Evolutionary conservation across 2,329 filamentous ascomycete species (phyloP).

Genomic region (Exophiala xenobiotica): DNA sequence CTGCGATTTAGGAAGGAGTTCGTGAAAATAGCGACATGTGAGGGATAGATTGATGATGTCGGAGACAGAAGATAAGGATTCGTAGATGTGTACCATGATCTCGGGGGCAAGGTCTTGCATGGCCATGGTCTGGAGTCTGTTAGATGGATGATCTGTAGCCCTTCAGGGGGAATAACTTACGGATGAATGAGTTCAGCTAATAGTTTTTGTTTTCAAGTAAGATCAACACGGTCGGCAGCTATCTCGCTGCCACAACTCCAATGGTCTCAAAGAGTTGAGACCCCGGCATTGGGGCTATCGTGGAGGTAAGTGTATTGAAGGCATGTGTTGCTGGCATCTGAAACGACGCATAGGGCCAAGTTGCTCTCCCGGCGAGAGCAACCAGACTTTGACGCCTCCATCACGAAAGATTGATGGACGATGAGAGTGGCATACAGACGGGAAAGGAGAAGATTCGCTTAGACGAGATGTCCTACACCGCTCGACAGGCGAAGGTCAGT

Average conservation of each 20-base stretch:
- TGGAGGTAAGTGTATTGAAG: constrained; percentile 24
- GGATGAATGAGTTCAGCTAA: neutral
- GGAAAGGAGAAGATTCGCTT: no score
- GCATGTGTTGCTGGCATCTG: neutral
- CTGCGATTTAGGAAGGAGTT: constrained; percentile 54
- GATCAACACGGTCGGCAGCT: constrained; percentile 8
- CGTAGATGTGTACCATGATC: constrained; percentile 57
- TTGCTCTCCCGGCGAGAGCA: neutral
- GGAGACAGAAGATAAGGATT: constrained; percentile 51
- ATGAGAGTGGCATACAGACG: no score
- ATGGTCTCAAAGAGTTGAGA: constrained; percentile 44
- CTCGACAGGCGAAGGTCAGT: no score
- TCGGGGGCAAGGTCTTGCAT: constrained; percentile 59
- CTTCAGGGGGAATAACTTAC: constrained; percentile 1
- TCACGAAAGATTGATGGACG: neutral
- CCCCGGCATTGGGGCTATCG: constrained; percentile 58
- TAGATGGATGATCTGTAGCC: neutral
- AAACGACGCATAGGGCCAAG: no score
- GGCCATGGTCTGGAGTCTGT: constrained; percentile 43
- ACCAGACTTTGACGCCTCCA: neutral
- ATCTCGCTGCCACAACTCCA: constrained; percentile 30
- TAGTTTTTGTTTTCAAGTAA: constrained; percentile 5
- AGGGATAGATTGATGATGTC: constrained; percentile 56
- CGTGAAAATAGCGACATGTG: constrained; percentile 55
- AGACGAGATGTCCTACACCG: no score